Conservation (phyloP, 805 yeast species). For the Yamadazyma akitaensis region DNA sequence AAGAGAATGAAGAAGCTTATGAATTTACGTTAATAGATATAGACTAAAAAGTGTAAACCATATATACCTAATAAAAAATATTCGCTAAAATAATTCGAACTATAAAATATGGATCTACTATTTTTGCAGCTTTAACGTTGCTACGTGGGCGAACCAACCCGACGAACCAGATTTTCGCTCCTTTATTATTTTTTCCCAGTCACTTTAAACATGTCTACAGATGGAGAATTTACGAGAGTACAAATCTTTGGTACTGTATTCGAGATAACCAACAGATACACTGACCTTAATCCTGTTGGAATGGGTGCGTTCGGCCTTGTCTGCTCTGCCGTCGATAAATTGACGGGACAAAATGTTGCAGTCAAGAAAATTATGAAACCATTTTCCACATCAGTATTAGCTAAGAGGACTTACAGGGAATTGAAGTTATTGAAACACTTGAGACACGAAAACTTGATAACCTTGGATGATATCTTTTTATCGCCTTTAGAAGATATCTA, state of each 20-base stretch:
- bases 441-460: constrained; percentile 90
- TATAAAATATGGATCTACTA: background rate
- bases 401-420: constrained; percentile 95
- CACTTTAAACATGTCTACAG: constrained; percentile 30
- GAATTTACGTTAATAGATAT: constrained; percentile 20
- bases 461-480: constrained; percentile 88
- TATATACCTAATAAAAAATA: background rate
- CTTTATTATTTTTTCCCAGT: background rate
- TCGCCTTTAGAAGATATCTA: constrained; percentile 94
- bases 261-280: constrained; percentile 85
- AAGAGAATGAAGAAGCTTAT: constrained; percentile 25
- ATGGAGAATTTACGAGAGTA: constrained; percentile 60
- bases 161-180: background rate
- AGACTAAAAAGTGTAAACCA: background rate
- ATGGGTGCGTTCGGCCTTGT: constrained; percentile 99
- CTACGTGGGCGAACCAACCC: background rate
- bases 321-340: constrained; percentile 90
- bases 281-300: constrained; percentile 94
- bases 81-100: background rate
- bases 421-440: constrained; percentile 88
- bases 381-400: constrained; percentile 88
- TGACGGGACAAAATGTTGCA: constrained; percentile 91
- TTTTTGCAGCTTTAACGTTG: background rate
- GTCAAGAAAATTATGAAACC: constrained; percentile 98
- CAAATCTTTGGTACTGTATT: constrained; percentile 95